Percentiles rank a stretch among this genome's conserved stretches.
Conservation (phyloP, 163 green algal species). For the Chlorella variabilis region DNA sequence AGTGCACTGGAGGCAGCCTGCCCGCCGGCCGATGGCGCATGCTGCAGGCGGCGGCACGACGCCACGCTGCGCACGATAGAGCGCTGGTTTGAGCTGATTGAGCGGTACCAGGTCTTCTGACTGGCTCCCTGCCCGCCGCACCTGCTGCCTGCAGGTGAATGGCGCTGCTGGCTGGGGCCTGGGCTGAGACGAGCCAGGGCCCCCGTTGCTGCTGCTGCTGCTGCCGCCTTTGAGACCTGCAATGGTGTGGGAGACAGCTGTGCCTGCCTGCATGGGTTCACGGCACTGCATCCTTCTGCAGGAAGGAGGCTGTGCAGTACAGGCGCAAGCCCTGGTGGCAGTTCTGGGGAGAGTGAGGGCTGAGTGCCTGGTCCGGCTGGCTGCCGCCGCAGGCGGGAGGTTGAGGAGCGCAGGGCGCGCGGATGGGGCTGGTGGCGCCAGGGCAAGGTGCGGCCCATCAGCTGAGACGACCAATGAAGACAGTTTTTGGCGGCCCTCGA, state of each 20-base stretch:
- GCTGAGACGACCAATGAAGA: background rate
- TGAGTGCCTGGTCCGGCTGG: no score
- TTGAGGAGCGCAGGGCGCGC: background rate
- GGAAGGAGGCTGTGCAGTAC: background rate
- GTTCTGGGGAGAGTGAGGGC: conserved; percentile 16
- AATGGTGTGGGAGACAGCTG: no score
- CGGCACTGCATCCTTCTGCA: no score
- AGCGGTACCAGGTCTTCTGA: conserved; percentile 1
- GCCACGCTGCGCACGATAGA: background rate
- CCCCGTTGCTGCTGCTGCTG: no score
- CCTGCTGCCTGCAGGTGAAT: background rate
- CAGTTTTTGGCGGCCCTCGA: no score
- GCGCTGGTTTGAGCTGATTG: background rate
- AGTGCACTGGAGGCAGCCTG: no score
- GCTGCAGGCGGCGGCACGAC: background rate
- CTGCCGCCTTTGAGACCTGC: no score
- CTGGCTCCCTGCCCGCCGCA: background rate
- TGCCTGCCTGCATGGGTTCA: background rate
- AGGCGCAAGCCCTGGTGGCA: conserved; percentile 21
- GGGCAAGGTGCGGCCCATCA: background rate
- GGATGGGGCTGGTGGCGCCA: conserved; percentile 10
- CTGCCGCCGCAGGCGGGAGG: background rate
- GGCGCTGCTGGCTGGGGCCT: no score
- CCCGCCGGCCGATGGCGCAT: no score
- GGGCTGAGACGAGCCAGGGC: no score